Conservation (phyloP, 768 basidiomycete species). For the Postia placenta region DNA sequence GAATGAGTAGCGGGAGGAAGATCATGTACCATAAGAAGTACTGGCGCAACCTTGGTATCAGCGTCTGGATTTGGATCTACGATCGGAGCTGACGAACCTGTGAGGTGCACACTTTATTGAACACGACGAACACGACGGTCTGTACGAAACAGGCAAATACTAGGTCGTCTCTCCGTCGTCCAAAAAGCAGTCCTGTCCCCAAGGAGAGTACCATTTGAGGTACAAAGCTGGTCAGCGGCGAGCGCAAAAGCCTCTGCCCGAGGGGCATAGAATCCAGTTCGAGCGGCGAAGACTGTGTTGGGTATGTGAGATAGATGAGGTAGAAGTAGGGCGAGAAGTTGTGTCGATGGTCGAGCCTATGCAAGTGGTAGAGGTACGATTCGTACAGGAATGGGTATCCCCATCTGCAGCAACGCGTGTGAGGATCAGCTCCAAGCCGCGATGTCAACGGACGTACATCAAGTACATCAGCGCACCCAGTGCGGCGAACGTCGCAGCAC, state of each 20-base stretch:
- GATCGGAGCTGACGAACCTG: constrained; percentile 49
- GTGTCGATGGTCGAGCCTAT: constrained; percentile 91
- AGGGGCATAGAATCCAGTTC: constrained; percentile 17
- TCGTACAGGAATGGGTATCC: constrained; percentile 88
- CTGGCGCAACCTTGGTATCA: constrained; percentile 32
- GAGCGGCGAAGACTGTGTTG: constrained; percentile 26
- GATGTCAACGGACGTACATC: constrained; percentile 49
- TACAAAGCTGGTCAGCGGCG: constrained; percentile 75
- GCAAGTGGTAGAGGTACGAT: constrained; percentile 89
- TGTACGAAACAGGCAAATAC: constrained; percentile 89
- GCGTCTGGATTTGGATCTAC: not conserved
- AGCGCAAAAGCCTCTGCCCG: constrained; percentile 46
- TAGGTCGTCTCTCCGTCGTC: constrained; percentile 50
- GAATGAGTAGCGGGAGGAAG: constrained; percentile 77
- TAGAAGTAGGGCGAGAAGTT: constrained; percentile 99
- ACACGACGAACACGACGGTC: constrained; percentile 85
- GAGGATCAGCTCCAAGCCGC: constrained; percentile 1
- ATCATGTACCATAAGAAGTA: constrained; percentile 98
- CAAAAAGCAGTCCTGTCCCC: constrained; percentile 69
- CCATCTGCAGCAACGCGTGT: constrained; percentile 54
- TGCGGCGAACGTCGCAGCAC: constrained; percentile 58
- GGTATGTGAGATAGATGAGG: constrained; percentile 84
- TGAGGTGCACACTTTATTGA: constrained; percentile 98
- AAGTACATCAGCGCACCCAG: constrained; percentile 65
- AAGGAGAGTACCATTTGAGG: constrained; percentile 77